Evolutionary conservation across 345 rosid species (phyloP).

Genomic region (Eucalyptus dawsonii): DNA sequence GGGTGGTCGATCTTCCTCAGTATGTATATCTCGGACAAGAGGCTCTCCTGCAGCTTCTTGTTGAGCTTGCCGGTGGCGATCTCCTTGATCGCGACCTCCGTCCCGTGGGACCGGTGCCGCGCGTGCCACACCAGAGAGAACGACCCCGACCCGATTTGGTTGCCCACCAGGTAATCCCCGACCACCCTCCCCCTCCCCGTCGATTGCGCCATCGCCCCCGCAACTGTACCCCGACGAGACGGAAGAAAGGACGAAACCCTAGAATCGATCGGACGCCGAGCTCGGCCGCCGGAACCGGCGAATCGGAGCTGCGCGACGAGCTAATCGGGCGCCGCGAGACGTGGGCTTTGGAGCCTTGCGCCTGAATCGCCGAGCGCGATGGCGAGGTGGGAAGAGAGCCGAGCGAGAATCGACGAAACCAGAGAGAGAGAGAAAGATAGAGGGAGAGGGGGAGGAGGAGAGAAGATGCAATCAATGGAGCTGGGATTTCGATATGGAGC

Average conservation of each 20-base stretch:
- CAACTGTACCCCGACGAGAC: background rate
- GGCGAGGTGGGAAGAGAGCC: background rate
- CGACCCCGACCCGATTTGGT: constrained; percentile 93
- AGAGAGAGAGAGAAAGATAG: background rate
- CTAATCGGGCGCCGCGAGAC: background rate
- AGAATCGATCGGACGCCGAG: background rate
- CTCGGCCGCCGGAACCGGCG: background rate
- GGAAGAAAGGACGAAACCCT: background rate
- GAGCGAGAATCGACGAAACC: background rate
- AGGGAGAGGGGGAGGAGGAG: background rate
- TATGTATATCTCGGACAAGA: constrained; percentile 82
- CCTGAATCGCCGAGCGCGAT: background rate
- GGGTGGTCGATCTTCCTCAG: constrained; percentile 67
- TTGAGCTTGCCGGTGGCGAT: constrained; percentile 50
- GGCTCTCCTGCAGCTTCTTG: constrained; percentile 84
- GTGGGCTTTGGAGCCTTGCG: background rate
- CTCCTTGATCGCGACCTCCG: constrained; percentile 95
- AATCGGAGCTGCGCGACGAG: background rate
- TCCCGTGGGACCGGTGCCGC: constrained; percentile 78
- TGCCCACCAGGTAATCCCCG: constrained; percentile 79
- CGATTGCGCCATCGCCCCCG: constrained; percentile 48
- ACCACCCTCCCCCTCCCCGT: constrained; percentile 55
- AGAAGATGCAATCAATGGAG: background rate
- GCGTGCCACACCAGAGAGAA: constrained; percentile 97
- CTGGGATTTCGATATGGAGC: background rate